A percentile compares a stretch with the other conserved stretches of the same genome.
These are phyloP conservation scores for Lactarius sp. DNA, from an alignment of 768 basidiomycete species.

Conservation along the genomic window DNA sequence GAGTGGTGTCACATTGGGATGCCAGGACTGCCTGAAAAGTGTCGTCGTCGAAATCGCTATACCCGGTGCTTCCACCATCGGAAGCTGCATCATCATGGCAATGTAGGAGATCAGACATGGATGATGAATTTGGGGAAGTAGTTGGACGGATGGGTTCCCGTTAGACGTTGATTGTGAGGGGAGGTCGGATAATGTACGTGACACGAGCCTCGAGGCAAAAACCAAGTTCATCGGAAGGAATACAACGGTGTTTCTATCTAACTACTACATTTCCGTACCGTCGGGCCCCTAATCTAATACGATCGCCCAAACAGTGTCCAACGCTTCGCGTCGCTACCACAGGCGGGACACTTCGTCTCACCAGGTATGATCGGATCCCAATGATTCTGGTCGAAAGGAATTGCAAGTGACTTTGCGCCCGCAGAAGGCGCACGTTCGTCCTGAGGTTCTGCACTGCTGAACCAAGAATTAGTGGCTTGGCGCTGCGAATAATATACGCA, in stretches of 20 bases:
- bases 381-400: conserved; percentile 88
- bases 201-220: neutral
- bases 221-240: neutral
- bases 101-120: neutral
- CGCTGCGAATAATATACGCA: conserved; percentile 19
- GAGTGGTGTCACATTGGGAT: neutral
- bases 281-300: conserved; percentile 40
- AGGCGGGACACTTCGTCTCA: conserved; percentile 86
- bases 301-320: conserved; percentile 97
- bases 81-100: neutral
- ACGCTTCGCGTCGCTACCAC: conserved; percentile 82
- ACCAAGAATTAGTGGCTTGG: conserved; percentile 8
- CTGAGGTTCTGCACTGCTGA: conserved; percentile 74
- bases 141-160: too few species aligned
- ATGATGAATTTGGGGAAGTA: neutral
- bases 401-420: conserved; percentile 94
- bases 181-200: neutral
- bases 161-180: neutral
- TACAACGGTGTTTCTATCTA: neutral
- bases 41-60: conserved; percentile 19
- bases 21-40: neutral
- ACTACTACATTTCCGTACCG: neutral
- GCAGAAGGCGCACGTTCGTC: conserved; percentile 96
- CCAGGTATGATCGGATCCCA: conserved; percentile 79
- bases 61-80: conserved; percentile 8